phyloP scores from a whole-genome alignment of 331 rosid genomes.

The Telfairia occidentalis region DNA sequence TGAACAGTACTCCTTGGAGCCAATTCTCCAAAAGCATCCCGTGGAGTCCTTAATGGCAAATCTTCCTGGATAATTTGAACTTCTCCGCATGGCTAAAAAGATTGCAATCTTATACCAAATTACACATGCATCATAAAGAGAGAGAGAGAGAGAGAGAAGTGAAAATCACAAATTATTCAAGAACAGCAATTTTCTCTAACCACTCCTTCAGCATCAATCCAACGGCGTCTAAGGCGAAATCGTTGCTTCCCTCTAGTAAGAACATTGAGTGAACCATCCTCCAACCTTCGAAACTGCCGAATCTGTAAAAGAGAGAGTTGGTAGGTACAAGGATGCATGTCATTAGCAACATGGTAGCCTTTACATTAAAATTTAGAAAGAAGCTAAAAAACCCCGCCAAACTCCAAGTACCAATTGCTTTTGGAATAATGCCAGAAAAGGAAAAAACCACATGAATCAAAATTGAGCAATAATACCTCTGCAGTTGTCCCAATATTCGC shows the following conservation, averaged over 20 bases:
- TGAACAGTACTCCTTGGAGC: constrained; percentile 26
- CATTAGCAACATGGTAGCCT: neutral
- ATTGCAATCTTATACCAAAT: constrained; percentile 16
- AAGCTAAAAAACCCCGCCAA: neutral
- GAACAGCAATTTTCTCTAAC: constrained; percentile 31
- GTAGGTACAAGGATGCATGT: neutral
- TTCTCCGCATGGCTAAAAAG: constrained; percentile 76
- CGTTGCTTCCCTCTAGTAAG: constrained; percentile 91
- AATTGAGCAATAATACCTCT: constrained; percentile 33
- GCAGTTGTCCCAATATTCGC: constrained; percentile 84
- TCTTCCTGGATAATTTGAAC: constrained; percentile 88
- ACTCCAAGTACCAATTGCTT: neutral
- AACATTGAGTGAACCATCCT: constrained; percentile 79
- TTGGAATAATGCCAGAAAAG: neutral
- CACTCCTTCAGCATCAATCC: constrained; percentile 80
- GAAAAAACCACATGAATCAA: neutral
- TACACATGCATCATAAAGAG: constrained; percentile 15
- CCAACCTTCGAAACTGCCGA: constrained; percentile 64
- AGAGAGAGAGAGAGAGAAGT: too few species aligned
- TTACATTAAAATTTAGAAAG: neutral
- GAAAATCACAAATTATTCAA: neutral
- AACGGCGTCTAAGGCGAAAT: constrained; percentile 55
- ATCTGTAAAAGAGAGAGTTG: constrained; percentile 40
- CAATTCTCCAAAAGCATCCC: constrained; percentile 53
- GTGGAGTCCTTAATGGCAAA: constrained; percentile 60